Conservation (phyloP, 352 stramenopile species). For the Pythium vanterpoolii region DNA sequence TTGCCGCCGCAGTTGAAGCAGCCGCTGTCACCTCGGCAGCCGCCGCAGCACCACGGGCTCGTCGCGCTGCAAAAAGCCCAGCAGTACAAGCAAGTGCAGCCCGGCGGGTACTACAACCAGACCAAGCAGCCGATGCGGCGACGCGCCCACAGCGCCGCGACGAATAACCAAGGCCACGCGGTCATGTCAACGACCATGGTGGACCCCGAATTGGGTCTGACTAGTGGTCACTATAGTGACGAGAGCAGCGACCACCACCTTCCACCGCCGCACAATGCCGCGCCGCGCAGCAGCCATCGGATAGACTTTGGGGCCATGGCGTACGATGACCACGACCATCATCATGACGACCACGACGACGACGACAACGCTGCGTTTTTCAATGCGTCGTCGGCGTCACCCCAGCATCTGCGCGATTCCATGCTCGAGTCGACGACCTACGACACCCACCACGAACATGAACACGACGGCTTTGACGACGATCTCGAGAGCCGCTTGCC, state of each 20-base stretch:
- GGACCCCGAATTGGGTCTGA: slow-evolving; percentile 24
- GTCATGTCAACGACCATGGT: slow-evolving; percentile 4
- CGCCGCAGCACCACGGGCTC: slow-evolving; percentile 32
- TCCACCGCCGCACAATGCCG: neutral
- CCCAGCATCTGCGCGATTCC: slow-evolving; percentile 16
- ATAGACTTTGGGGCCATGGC: slow-evolving; percentile 30
- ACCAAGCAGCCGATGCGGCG: slow-evolving; percentile 78
- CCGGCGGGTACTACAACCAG: slow-evolving; percentile 54
- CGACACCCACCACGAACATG: slow-evolving; percentile 22
- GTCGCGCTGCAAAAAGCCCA: slow-evolving; percentile 37
- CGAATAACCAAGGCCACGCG: slow-evolving; percentile 26
- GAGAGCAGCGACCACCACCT: neutral
- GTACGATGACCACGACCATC: slow-evolving; percentile 13
- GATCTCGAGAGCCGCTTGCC: slow-evolving; percentile 18
- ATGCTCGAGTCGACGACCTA: slow-evolving; percentile 16
- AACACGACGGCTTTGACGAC: slow-evolving; percentile 25
- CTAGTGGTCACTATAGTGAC: neutral
- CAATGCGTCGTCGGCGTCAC: neutral
- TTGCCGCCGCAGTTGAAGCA: slow-evolving; percentile 46
- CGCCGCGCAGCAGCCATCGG: slow-evolving; percentile 25
- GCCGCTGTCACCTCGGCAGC: slow-evolving; percentile 34
- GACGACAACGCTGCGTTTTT: slow-evolving; percentile 16
- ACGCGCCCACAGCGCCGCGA: slow-evolving; percentile 65
- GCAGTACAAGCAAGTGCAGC: slow-evolving; percentile 46
- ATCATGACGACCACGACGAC: slow-evolving; percentile 4